Base-by-base conservation (phyloP, 2,329 filamentous ascomycete species). In the Rhinocladiella similis region DNA sequence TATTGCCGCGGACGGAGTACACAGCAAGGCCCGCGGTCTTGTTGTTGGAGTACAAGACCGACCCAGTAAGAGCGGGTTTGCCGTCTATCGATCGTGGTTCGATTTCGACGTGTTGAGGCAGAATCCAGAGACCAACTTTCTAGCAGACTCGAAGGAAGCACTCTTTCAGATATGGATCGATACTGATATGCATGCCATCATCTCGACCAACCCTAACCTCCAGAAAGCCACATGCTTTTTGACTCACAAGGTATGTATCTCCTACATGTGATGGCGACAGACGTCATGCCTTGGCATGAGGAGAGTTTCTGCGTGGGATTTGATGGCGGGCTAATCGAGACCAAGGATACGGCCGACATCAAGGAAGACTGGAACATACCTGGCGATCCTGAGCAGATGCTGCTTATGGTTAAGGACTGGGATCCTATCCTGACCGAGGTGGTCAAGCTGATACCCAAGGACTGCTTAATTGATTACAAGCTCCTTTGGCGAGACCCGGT, bases 371-470 rank as follows among this genome's bases (percentile, higher is more conserved):
- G 46, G 77, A 75, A 10, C 78, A 78, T 3, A 75, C 75, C 72
- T 56, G 74, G 75, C 53, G 19, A 56, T 2, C 41, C 59, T 79
- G 73, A 77, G 39, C 80, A 82, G 43, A 80, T 82, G 1, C 72
- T 75, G 56, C 71, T 77, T 52, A 73, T 79, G 1, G 65, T 83
- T 9, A 73, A 80, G 45, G 78, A 74, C 22, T 83, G 80, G 80
- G 74, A 82, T 68, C 72, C 78, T n/a, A 63, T 66, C 1, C 66
- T 65, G 43, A 33, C 65, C 1, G 52, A 53, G 6, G 54, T 64
- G 5, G 42, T 65, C 22, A 56, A 57, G 29, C 27, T 42, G 12
- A 55, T 70, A 48, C 56, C 56, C 2, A 14, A 4, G 12, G 38
- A 42, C 3, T 35, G 29, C 10, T n/a, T 60, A 5, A 35, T 60